phyloP scores from a whole-genome alignment of 108 stramenopile species.

The Cylindrotheca closterium region DNA sequence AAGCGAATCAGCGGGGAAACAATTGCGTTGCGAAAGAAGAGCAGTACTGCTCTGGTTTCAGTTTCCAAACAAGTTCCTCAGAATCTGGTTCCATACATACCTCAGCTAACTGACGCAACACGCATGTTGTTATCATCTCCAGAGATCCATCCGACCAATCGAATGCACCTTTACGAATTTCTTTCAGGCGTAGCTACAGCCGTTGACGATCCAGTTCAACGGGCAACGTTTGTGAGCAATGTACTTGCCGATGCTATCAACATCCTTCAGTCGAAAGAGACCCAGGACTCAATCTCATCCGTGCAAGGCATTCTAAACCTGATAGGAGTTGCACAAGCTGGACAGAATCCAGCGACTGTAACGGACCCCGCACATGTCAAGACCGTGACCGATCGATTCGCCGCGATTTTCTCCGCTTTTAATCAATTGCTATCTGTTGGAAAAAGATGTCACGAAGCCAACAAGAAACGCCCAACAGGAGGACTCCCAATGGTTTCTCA shows the following conservation, averaged over 20 bases:
- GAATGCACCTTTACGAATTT: slow-evolving; percentile 90
- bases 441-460: slow-evolving; percentile 86
- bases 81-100: slow-evolving; percentile 80
- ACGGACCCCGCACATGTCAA: slow-evolving; percentile 70
- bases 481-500: slow-evolving; percentile 33
- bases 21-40: slow-evolving; percentile 72
- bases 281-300: slow-evolving; percentile 54
- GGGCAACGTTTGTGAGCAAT: slow-evolving; percentile 76
- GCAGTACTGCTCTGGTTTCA: slow-evolving; percentile 72
- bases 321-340: slow-evolving; percentile 67
- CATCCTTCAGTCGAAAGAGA: slow-evolving; percentile 47
- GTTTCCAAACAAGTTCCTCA: slow-evolving; percentile 75
- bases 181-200: slow-evolving; percentile 82
- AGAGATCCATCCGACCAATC: slow-evolving; percentile 66
- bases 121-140: slow-evolving; percentile 54
- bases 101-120: slow-evolving; percentile 73
- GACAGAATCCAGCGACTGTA: slow-evolving; percentile 54
- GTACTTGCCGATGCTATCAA: slow-evolving; percentile 72
- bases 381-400: slow-evolving; percentile 48
- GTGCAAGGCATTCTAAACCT: slow-evolving; percentile 56
- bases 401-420: slow-evolving; percentile 66
- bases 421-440: slow-evolving; percentile 87
- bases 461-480: slow-evolving; percentile 60
- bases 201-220: slow-evolving; percentile 70
- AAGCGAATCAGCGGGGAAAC: slow-evolving; percentile 59